These are phyloP conservation scores for Larix kaempferi DNA, from an alignment of 75 land plant species.

Conservation along the genomic window DNA sequence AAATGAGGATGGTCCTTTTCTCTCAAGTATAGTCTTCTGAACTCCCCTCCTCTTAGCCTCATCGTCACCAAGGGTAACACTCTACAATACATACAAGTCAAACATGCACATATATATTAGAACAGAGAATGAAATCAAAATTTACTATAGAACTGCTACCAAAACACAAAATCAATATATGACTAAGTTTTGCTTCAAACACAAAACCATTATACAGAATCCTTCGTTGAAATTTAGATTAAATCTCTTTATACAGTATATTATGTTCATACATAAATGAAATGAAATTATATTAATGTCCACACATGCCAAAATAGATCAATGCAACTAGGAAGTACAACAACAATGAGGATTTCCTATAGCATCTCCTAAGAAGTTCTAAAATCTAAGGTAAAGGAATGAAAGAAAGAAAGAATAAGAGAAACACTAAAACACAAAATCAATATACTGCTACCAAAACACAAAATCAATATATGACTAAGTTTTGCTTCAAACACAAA, in stretches of 20 bases:
- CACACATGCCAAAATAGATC: no score
- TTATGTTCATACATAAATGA: neutral
- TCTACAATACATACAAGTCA: slow-evolving; percentile 41
- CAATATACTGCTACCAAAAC: neutral
- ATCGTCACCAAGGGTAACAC: slow-evolving; percentile 99
- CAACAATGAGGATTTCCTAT: no score
- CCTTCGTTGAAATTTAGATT: neutral
- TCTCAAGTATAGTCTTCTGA: slow-evolving; percentile 95
- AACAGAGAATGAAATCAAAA: neutral
- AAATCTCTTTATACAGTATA: neutral
- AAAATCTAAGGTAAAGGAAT: no score
- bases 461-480: neutral
- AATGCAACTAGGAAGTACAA: no score
- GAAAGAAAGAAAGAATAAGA: no score
- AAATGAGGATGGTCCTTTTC: slow-evolving; percentile 94
- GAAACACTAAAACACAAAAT: no score
- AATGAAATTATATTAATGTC: no score
- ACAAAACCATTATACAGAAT: neutral
- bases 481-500: neutral
- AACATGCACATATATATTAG: neutral
- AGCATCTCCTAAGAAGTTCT: no score
- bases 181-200: neutral
- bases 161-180: neutral
- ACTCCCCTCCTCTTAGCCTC: slow-evolving; percentile 93
- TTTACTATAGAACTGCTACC: neutral